Percentiles rank a stretch among this genome's conserved stretches.
Conservation (phyloP, 2,329 filamentous ascomycete species). For the Pezicula neosporulosa region DNA sequence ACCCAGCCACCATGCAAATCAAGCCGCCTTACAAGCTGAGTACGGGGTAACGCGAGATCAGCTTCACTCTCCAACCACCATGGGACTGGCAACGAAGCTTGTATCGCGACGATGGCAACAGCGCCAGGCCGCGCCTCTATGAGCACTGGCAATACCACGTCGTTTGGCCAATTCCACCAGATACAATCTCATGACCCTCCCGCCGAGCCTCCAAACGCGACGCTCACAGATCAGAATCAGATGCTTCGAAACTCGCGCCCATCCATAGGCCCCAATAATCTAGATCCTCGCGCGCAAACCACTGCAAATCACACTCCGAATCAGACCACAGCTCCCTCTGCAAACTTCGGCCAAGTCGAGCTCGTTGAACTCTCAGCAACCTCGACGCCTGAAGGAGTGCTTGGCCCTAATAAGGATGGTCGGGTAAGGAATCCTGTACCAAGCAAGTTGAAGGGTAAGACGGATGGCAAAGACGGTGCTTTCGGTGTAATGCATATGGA, state of each 20-base stretch:
- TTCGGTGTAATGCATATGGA: conserved; percentile 62
- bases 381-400: conserved; percentile 21
- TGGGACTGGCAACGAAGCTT: conserved; percentile 18
- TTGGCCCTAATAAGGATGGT: conserved; percentile 40
- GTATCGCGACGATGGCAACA: conserved; percentile 21
- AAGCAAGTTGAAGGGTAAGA: conserved; percentile 58
- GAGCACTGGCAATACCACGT: conserved; percentile 14
- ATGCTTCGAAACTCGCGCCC: background rate
- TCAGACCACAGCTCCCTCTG: background rate
- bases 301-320: background rate
- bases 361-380: conserved; percentile 45
- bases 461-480: conserved; percentile 53
- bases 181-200: conserved; percentile 16
- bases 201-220: conserved; percentile 13
- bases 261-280: background rate
- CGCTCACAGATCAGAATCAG: conserved; percentile 10
- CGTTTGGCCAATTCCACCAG: conserved; percentile 18
- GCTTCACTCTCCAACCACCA: conserved; percentile 10
- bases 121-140: conserved; percentile 14
- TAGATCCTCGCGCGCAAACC: too few relatives aligned
- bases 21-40: background rate
- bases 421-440: conserved; percentile 56
- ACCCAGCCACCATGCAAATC: background rate
- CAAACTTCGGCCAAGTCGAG: conserved; percentile 48
- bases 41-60: background rate